phyloP scores from a whole-genome alignment of 2,329 filamentous ascomycete genomes.

The Botrytis deweyae region DNA sequence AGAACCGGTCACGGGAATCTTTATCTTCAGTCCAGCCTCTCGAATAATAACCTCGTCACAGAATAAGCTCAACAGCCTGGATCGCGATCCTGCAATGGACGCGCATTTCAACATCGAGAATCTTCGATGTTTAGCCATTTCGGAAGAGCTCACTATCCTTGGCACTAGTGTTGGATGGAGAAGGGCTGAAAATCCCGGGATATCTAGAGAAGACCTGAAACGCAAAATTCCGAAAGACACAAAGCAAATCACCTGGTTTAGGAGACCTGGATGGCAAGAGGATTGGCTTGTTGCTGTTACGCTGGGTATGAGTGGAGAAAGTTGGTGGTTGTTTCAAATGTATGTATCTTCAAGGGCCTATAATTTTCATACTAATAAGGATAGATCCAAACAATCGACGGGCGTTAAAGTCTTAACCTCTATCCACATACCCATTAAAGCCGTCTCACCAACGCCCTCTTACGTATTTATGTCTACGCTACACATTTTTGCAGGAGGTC shows the following conservation, averaged over 20 bases:
- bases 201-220: conserved; percentile 56
- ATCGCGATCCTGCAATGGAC: conserved; percentile 56
- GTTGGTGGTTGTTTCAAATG: conserved; percentile 74
- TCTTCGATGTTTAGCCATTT: conserved; percentile 60
- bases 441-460: conserved; percentile 33
- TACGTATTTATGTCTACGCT: conserved; percentile 41
- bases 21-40: conserved; percentile 67
- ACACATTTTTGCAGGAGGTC: conserved; percentile 41
- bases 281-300: conserved; percentile 72
- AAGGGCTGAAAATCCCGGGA: conserved; percentile 42
- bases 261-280: conserved; percentile 66
- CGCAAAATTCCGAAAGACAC: conserved; percentile 60
- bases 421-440: conserved; percentile 35
- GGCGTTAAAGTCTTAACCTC: conserved; percentile 29
- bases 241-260: conserved; percentile 67
- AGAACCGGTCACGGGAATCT: conserved; percentile 75
- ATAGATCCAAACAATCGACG: conserved; percentile 23
- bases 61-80: conserved; percentile 58
- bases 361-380: conserved; percentile 16
- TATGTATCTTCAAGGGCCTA: conserved; percentile 35
- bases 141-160: conserved; percentile 60
- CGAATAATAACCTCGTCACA: conserved; percentile 59
- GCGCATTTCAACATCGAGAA: conserved; percentile 58
- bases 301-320: conserved; percentile 69
- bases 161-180: conserved; percentile 66